Evolutionary conservation across 148 eudicot species (phyloP).

Genomic region (Vaccinium corymbosum): DNA sequence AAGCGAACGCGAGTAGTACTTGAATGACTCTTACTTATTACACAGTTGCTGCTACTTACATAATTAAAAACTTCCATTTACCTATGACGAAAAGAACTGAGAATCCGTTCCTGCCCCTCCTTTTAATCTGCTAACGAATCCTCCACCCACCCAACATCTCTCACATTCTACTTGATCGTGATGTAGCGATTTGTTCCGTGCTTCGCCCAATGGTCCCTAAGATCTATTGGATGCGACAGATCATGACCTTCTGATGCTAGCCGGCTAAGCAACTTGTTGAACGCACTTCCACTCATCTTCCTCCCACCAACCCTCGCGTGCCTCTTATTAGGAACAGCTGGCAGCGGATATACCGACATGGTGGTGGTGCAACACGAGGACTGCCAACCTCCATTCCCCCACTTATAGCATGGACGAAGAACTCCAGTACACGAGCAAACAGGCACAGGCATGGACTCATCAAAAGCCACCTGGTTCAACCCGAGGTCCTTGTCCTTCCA

Average conservation of each 20-base stretch:
- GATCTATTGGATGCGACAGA: constrained; percentile 74
- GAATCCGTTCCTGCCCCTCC: not conserved
- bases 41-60: not conserved
- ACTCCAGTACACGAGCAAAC: constrained; percentile 91
- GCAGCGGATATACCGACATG: constrained; percentile 79
- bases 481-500: constrained; percentile 88
- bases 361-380: constrained; percentile 94
- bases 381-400: constrained; percentile 99
- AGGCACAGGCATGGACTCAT: constrained; percentile 85
- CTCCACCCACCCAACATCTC: too few species aligned
- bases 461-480: constrained; percentile 78
- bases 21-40: constrained; percentile 11
- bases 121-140: not conserved
- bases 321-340: constrained; percentile 73
- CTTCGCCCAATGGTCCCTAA: constrained; percentile 90
- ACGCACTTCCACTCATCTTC: constrained; percentile 96
- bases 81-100: not conserved
- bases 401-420: constrained; percentile 82
- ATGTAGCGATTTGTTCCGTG: constrained; percentile 97
- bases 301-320: constrained; percentile 91
- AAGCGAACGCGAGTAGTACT: not conserved
- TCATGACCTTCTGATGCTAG: constrained; percentile 87
- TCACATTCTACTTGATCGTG: constrained; percentile 58
- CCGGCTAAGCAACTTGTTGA: constrained; percentile 73
- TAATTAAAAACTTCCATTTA: not conserved